These are phyloP conservation scores for Oleoguttula mirabilis DNA, from an alignment of 495 filamentous ascomycete genomes.

Conservation along the genomic window DNA sequence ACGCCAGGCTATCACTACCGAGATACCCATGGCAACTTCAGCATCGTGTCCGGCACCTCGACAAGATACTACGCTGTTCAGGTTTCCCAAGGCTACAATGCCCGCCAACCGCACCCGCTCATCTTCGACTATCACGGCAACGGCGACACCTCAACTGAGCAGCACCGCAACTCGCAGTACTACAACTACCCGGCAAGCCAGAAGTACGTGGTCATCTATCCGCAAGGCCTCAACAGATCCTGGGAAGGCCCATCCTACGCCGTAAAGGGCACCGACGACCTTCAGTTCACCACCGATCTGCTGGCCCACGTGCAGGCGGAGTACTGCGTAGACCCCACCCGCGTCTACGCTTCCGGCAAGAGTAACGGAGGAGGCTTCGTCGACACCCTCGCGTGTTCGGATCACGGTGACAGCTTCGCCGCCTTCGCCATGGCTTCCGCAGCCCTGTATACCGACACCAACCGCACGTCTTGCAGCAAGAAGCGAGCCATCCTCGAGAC, in stretches of 20 bases:
- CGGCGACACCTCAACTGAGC: background rate
- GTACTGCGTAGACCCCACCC: constrained; percentile 40
- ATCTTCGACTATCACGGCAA: constrained; percentile 8
- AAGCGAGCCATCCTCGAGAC: constrained; percentile 14
- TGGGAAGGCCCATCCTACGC: constrained; percentile 15
- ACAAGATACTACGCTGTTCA: background rate
- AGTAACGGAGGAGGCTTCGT: constrained; percentile 50
- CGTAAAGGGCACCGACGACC: constrained; percentile 19
- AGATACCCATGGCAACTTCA: background rate
- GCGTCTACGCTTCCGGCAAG: constrained; percentile 47
- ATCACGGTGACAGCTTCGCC: constrained; percentile 29
- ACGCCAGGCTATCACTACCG: background rate
- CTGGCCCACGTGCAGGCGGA: constrained; percentile 33
- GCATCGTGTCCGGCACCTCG: background rate
- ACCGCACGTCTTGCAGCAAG: background rate
- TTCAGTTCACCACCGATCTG: constrained; percentile 30
- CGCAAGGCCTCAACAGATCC: background rate
- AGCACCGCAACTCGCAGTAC: constrained; percentile 6
- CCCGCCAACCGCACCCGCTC: background rate
- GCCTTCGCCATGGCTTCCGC: constrained; percentile 39
- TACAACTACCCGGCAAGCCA: constrained; percentile 1
- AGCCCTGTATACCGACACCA: constrained; percentile 30
- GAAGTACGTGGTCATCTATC: constrained; percentile 7
- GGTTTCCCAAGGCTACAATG: background rate
- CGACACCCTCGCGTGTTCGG: constrained; percentile 41